Percentiles rank a stretch among this genome's conserved stretches.
phyloP scores from a whole-genome alignment of 108 stramenopile genomes.

The Cylindrotheca closterium region DNA sequence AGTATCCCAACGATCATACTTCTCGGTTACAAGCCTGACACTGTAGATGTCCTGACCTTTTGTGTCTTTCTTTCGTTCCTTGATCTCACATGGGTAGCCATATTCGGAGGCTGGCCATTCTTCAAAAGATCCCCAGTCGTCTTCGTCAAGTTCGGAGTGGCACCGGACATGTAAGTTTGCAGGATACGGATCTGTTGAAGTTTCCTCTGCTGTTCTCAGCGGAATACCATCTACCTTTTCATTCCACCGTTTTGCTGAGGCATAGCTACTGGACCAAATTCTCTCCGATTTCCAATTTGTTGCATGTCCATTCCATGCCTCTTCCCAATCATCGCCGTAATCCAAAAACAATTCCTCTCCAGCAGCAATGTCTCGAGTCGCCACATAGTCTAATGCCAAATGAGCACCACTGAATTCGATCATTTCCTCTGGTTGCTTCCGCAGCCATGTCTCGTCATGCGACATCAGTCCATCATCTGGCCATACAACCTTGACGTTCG shows the following conservation, averaged over 20 bases:
- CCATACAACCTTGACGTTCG: slow-evolving; percentile 50
- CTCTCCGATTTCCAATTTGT: slow-evolving; percentile 20
- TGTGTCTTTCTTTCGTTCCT: slow-evolving; percentile 11
- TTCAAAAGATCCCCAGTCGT: background rate
- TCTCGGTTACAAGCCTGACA: background rate
- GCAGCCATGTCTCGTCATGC: slow-evolving; percentile 51
- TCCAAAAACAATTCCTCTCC: slow-evolving; percentile 69
- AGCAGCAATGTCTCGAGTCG: slow-evolving; percentile 51
- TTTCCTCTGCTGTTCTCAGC: slow-evolving; percentile 32
- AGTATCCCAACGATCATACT: background rate
- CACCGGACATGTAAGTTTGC: slow-evolving; percentile 24
- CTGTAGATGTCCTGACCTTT: slow-evolving; percentile 10
- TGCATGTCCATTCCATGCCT: slow-evolving; percentile 49
- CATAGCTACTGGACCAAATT: slow-evolving; percentile 27
- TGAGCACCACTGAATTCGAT: slow-evolving; percentile 22
- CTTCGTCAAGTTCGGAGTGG: slow-evolving; percentile 26
- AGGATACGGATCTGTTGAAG: slow-evolving; percentile 30
- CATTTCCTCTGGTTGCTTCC: slow-evolving; percentile 26
- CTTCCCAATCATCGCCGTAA: slow-evolving; percentile 64
- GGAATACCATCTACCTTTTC: slow-evolving; percentile 19
- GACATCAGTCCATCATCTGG: slow-evolving; percentile 16
- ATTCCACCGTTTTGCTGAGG: slow-evolving; percentile 29
- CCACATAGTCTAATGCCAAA: slow-evolving; percentile 51
- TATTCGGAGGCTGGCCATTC: slow-evolving; percentile 4
- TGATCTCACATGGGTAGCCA: slow-evolving; percentile 28